Conservation (phyloP, 2,329 filamentous ascomycete species). For the Trichoderma sp. region DNA sequence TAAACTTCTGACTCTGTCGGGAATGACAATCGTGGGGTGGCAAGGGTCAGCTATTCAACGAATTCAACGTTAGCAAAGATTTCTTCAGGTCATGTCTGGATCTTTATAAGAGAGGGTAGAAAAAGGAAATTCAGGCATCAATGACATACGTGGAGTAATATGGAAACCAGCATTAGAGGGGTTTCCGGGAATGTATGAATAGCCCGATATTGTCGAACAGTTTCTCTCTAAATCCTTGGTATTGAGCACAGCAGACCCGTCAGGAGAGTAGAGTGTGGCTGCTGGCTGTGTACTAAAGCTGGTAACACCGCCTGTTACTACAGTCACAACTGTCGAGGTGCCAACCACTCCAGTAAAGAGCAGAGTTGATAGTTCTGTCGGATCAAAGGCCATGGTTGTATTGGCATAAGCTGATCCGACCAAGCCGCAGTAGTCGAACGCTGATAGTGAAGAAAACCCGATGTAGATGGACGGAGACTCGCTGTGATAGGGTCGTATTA, state of each 20-base stretch:
- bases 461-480: constrained; percentile 22
- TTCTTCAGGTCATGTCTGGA: not conserved
- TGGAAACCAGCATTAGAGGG: not conserved
- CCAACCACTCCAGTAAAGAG: not conserved
- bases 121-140: not conserved
- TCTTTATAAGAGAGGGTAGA: not conserved
- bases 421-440: constrained; percentile 15
- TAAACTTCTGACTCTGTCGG: constrained; percentile 12
- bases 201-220: constrained; percentile 18
- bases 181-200: not conserved
- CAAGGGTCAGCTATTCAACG: constrained; percentile 19
- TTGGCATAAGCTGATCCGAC: constrained; percentile 8
- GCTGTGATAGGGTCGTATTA: not conserved
- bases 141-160: not conserved
- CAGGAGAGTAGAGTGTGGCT: not conserved
- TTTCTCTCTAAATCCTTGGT: constrained; percentile 7
- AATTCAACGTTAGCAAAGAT: not conserved
- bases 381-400: constrained; percentile 11
- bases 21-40: constrained; percentile 23
- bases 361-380: constrained; percentile 9
- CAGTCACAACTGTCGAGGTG: not conserved
- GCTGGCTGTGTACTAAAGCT: not conserved
- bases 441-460: constrained; percentile 21
- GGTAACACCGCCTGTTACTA: not conserved
- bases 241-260: constrained; percentile 12